These are phyloP conservation scores for Curvularia lunata DNA, from an alignment of 2,329 filamentous ascomycete species.

Conservation along the genomic window DNA sequence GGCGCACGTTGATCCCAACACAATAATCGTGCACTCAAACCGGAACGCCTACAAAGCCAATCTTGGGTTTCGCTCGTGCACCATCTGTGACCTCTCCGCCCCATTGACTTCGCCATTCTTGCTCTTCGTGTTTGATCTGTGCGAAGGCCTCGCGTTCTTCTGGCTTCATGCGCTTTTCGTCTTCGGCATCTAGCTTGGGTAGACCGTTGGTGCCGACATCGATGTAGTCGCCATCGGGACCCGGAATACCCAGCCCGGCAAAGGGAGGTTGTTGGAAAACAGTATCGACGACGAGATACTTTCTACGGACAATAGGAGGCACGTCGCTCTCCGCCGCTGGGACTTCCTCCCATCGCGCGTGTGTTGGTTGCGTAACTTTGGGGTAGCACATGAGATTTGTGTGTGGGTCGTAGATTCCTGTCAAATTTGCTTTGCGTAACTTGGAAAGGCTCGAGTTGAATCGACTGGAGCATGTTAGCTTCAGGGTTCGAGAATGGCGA, in stretches of 20 bases:
- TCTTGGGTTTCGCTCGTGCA: conserved; percentile 53
- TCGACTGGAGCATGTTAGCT: conserved; percentile 61
- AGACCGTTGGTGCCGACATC: conserved; percentile 64
- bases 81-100: conserved; percentile 68
- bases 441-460: conserved; percentile 80
- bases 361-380: conserved; percentile 85
- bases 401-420: conserved; percentile 89
- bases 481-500: conserved; percentile 3
- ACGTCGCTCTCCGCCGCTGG: conserved; percentile 54
- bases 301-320: conserved; percentile 64
- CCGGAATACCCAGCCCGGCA: conserved; percentile 65
- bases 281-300: conserved; percentile 68
- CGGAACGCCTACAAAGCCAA: conserved; percentile 58
- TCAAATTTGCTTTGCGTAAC: conserved; percentile 70
- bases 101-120: conserved; percentile 77
- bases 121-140: conserved; percentile 68
- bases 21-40: conserved; percentile 41
- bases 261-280: conserved; percentile 64
- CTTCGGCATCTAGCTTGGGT: conserved; percentile 67
- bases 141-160: conserved; percentile 78
- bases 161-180: conserved; percentile 68
- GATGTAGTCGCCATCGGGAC: conserved; percentile 59
- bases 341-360: conserved; percentile 80
- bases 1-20: background rate
- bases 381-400: conserved; percentile 93